These are phyloP conservation scores for Symbiodinium natans DNA, from an alignment of 73 alveolate genomes.

Conservation along the genomic window DNA sequence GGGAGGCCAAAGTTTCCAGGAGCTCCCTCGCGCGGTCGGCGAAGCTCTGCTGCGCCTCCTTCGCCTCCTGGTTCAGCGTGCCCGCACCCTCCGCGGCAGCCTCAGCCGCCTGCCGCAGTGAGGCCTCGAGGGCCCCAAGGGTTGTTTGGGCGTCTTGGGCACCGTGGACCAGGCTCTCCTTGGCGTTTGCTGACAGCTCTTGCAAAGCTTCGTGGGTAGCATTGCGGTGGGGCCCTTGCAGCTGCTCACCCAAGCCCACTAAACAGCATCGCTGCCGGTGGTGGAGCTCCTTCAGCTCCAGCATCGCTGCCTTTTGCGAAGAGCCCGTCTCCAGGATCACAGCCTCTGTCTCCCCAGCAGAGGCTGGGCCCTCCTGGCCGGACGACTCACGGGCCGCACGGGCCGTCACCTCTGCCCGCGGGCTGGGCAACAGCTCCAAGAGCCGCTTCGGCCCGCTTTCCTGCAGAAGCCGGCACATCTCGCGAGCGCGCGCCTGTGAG, in stretches of 20 bases:
- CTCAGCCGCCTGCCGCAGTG: neutral
- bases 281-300: neutral
- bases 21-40: constrained; percentile 20
- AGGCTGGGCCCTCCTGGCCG: neutral
- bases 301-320: neutral
- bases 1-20: constrained; percentile 21
- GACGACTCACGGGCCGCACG: neutral
- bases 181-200: neutral
- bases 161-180: neutral
- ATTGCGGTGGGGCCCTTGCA: neutral
- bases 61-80: neutral
- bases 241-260: neutral
- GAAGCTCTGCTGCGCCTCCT: neutral
- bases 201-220: neutral
- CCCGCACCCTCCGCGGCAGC: neutral
- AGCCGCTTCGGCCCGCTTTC: neutral
- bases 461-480: neutral
- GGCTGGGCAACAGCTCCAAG: neutral
- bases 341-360: neutral
- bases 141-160: neutral
- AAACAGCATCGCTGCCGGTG: neutral
- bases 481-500: neutral
- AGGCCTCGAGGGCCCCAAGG: neutral
- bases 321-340: neutral
- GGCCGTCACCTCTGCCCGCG: neutral